phyloP scores from a whole-genome alignment of 148 eudicot species.

The Camellia lanceoleosa region DNA sequence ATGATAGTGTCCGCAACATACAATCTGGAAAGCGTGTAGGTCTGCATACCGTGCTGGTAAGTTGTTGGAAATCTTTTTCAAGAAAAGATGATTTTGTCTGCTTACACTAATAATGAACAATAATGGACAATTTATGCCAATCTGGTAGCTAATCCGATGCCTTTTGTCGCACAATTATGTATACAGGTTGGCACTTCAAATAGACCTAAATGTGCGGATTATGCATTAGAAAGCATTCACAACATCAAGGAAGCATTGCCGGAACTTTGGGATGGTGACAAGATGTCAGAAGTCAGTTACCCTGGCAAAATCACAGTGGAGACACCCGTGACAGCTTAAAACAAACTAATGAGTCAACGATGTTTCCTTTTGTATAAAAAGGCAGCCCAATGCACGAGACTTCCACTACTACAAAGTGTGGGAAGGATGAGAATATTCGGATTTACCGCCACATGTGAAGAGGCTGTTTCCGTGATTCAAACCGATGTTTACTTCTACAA shows the following conservation, averaged over 20 bases:
- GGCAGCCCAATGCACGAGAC: no score
- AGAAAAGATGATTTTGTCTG: neutral
- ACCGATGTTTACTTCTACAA: neutral
- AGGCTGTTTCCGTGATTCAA: no score
- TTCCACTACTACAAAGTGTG: no score
- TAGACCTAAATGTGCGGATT: conserved; percentile 77
- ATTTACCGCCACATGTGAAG: no score
- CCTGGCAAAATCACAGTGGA: conserved; percentile 57
- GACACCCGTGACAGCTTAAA: conserved; percentile 73
- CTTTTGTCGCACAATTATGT: neutral
- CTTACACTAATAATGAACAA: neutral
- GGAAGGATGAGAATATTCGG: no score
- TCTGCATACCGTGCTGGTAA: conserved; percentile 80
- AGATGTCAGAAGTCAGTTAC: conserved; percentile 44
- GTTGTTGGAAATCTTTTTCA: neutral
- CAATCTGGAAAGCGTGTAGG: conserved; percentile 80
- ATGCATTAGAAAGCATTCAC: conserved; percentile 82
- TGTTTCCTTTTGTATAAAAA: no score
- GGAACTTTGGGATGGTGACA: conserved; percentile 70
- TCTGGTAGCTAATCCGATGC: neutral
- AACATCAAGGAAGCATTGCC: conserved; percentile 82
- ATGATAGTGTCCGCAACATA: conserved; percentile 82
- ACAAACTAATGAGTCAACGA: neutral
- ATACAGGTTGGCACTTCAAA: conserved; percentile 73
- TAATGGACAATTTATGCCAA: neutral